Evolutionary conservation across 345 rosid genomes (phyloP).

Genomic region (Bruguiera sexangula): DNA sequence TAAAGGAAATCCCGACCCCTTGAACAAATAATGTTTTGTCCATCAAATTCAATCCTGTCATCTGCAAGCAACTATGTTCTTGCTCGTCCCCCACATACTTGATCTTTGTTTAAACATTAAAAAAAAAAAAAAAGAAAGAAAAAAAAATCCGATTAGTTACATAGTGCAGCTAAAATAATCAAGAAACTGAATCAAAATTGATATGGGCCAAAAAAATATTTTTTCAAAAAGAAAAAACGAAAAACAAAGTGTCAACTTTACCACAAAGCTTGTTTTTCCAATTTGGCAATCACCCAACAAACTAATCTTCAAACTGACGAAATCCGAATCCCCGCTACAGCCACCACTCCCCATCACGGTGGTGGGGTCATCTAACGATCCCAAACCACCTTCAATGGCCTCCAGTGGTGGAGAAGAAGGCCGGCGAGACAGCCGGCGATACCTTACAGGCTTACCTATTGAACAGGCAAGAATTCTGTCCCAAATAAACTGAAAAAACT

Average conservation of each 20-base stretch:
- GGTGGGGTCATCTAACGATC: conserved; percentile 9
- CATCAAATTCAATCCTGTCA: conserved; percentile 83
- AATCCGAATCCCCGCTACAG: conserved; percentile 60
- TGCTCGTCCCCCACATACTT: conserved; percentile 87
- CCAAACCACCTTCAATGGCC: conserved; percentile 3
- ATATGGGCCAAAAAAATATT: not conserved
- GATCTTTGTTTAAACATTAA: conserved; percentile 34
- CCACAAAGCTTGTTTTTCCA: conserved; percentile 93
- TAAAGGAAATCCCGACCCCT: conserved; percentile 80
- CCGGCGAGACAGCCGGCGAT: conserved; percentile 48
- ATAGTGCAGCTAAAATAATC: not conserved
- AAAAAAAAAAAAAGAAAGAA: not conserved
- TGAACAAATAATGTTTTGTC: conserved; percentile 78
- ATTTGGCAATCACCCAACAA: conserved; percentile 87
- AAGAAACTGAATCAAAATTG: too few relatives aligned
- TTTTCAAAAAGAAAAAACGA: not conserved
- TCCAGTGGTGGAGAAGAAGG: conserved; percentile 39
- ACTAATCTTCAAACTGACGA: conserved; percentile 82
- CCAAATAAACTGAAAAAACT: conserved; percentile 67
- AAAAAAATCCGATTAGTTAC: not conserved
- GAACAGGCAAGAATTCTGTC: conserved; percentile 72
- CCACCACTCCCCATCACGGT: conserved; percentile 25
- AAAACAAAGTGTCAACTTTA: conserved; percentile 20
- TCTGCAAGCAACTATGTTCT: conserved; percentile 53
- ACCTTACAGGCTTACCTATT: conserved; percentile 49